Percentiles rank a stretch among this genome's conserved stretches.
Conservation (phyloP, 2,329 filamentous ascomycete species). For the Amphichorda felina region DNA sequence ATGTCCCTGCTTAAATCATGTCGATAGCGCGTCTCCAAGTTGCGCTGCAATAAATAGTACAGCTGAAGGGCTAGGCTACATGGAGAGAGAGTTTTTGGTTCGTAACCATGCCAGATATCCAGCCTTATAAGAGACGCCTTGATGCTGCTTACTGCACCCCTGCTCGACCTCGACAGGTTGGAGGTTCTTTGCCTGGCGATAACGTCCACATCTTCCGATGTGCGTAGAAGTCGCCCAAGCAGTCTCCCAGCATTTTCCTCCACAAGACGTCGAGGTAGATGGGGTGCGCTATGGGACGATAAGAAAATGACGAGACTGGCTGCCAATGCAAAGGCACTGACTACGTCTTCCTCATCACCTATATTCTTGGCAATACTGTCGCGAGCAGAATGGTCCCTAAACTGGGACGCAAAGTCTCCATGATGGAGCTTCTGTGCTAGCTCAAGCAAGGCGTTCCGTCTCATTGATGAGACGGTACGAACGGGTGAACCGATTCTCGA, state of each 20-base stretch:
- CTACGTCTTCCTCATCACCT: slow-evolving; percentile 43
- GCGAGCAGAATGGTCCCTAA: slow-evolving; percentile 64
- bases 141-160: slow-evolving; percentile 41
- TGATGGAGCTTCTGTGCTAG: slow-evolving; percentile 46
- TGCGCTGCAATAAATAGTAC: slow-evolving; percentile 31
- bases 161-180: slow-evolving; percentile 57
- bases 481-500: slow-evolving; percentile 45
- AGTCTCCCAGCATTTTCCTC: slow-evolving; percentile 41
- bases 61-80: slow-evolving; percentile 52
- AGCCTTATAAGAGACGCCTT: slow-evolving; percentile 39
- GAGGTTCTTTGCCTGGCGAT: slow-evolving; percentile 52
- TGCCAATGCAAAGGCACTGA: slow-evolving; percentile 52
- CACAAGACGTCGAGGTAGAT: slow-evolving; percentile 45
- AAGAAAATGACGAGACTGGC: slow-evolving; percentile 53
- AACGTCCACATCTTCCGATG: slow-evolving; percentile 41
- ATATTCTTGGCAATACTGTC: slow-evolving; percentile 54
- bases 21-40: slow-evolving; percentile 13
- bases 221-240: slow-evolving; percentile 41
- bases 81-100: slow-evolving; percentile 42
- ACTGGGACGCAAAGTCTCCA: slow-evolving; percentile 54
- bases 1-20: slow-evolving; percentile 16
- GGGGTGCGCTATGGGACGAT: slow-evolving; percentile 44
- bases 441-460: slow-evolving; percentile 48
- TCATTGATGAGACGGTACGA: slow-evolving; percentile 32
- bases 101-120: slow-evolving; percentile 46